Evolutionary conservation across 495 filamentous ascomycete species (phyloP), one percentile per base, ranked within the genome.

Genomic region (Lophium mytilinum): DNA sequence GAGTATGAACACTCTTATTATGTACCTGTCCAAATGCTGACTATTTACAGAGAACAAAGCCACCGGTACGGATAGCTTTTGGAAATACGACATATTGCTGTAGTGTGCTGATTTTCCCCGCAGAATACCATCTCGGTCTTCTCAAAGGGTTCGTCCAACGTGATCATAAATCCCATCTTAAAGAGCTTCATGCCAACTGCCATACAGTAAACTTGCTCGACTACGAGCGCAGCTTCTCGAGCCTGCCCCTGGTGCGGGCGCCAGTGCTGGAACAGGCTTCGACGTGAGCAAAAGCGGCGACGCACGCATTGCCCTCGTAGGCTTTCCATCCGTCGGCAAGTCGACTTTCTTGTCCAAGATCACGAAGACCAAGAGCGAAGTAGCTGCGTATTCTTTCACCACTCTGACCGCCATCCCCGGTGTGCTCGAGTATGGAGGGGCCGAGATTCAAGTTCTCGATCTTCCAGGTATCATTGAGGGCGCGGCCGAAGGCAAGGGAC

Each of bases 291-390:
- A 99, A 72, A 89, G 84, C 64, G 94, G 94, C 61, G 94, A 99
- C 76, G 94, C 94, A 0, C 87, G 94, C 55, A 96, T 99, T 68
- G 92, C 94, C 1, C 82, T 99, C 14, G 94, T 99, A 51, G 94
- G 94, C 41, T 97, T 99, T 61, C 94, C 94, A 0, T 99, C 94
- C 1, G 94, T 99, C 45, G 94, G 94, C 66, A 99, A 99, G 75
- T 99, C 94, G 9, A 99, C 94, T 0, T 96, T 99, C 66, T 73
- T 99, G 33, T 96, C 94, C 56, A 97, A 99, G 68, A 95, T 99
- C 73, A 99, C 94, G 53, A 97, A 96, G 72, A 99, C 94, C 30
- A 94, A 90, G 70, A 93, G 89, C 60, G 93, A 96, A 70, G 89
- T 96, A 35, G 94, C 94, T 2, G 86, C 93, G 0, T 99, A 99